Base-by-base conservation (phyloP, 2,329 filamentous ascomycete genomes). In the Cercospora sp. region DNA sequence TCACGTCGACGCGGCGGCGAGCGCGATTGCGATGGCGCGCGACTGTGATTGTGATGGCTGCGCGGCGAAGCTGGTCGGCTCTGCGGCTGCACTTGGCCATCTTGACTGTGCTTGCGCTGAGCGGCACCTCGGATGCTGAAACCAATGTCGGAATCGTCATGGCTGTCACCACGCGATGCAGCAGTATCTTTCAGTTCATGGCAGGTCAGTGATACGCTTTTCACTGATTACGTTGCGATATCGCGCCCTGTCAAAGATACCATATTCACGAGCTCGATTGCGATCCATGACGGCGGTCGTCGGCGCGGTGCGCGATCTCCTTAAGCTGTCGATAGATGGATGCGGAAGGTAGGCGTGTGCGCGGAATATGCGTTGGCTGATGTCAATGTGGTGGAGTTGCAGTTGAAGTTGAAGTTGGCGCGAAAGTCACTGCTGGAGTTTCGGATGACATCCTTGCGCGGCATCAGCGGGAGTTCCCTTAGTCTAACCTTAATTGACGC, bases 231-330 rank as follows among this genome's bases (percentile, higher is more conserved):
- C 64, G 45, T 62, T 68, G 65, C 64, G 65, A 66, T 63, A 61
- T 70, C 49, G 55, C 59, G 57, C 58, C 65, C 65, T 34, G 53
- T 65, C 61, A 69, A 64, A 66, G 65, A 69, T 70, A 71, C 65
- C 62, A 63, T 70, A 66, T 57, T 70, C 61, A 63, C 61, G 43
- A 63, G 64, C 66, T 67, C 68, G 67, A 49, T 68, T 65, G 18
- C 61, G 45, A 32, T 69, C 67, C 69, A 71, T 71, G 65, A 26
- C 65, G 51, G 18, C n/a, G 63, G 40, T 30, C n/a, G 18, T 64
- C 61, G 30, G 18, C 18, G 61, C 62, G 98, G 82, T 26, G 45
- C 45, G 45, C 45, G 21, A 16, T 51, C 18, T 26, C 18, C 21
- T 3, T 13, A 13, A 24, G 45, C 5, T 51, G 45, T 51, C 45